Conservation (phyloP, 2,329 filamentous ascomycete genomes). For the Sphaerostilbella broomeana region DNA sequence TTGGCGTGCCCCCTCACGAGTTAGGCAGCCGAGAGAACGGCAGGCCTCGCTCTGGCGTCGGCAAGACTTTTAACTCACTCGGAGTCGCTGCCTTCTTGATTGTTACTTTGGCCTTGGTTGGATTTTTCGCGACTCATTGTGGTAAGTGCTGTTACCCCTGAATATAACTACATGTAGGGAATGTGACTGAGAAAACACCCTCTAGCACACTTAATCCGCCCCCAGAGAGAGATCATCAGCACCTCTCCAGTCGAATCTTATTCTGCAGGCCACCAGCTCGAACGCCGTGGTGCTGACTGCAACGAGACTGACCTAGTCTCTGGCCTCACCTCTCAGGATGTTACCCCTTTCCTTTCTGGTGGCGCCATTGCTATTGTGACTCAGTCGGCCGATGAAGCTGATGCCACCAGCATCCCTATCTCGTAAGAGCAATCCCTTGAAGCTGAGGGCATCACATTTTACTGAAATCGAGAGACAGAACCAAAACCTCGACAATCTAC, state of each 20-base stretch:
- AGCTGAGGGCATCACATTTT: neutral
- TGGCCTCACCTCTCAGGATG: slow-evolving; percentile 11
- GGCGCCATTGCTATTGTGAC: slow-evolving; percentile 8
- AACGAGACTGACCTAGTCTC: slow-evolving; percentile 12
- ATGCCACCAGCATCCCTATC: slow-evolving; percentile 25
- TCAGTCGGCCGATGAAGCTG: neutral
- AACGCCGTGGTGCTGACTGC: slow-evolving; percentile 17
- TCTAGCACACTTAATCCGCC: slow-evolving; percentile 4
- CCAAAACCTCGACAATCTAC: slow-evolving; percentile 31
- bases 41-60: too few species aligned
- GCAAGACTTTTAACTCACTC: too few species aligned
- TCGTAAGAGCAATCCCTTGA: slow-evolving; percentile 25
- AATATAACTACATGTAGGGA: neutral
- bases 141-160: slow-evolving; percentile 16
- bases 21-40: too few species aligned
- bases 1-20: slow-evolving; percentile 14
- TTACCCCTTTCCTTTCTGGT: slow-evolving; percentile 12
- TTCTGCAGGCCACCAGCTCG: slow-evolving; percentile 18
- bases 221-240: neutral
- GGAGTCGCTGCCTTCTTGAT: slow-evolving; percentile 23
- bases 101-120: too few species aligned
- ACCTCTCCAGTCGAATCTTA: slow-evolving; percentile 6
- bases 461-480: slow-evolving; percentile 19
- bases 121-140: slow-evolving; percentile 22
- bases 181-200: slow-evolving; percentile 1